These are phyloP conservation scores for Xylaria grammica DNA, from an alignment of 495 filamentous ascomycete species.

Conservation along the genomic window DNA sequence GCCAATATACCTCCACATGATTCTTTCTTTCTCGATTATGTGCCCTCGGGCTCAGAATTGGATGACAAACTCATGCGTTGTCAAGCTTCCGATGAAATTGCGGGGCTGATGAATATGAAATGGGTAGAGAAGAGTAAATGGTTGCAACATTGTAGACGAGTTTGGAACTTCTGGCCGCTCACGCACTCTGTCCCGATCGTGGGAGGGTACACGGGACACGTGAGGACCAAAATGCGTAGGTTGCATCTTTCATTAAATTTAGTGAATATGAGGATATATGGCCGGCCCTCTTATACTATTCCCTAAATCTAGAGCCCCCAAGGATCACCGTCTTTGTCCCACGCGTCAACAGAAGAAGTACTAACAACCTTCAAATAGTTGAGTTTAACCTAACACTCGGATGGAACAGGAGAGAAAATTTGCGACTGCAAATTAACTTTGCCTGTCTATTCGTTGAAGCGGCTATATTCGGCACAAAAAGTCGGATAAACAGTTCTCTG, in stretches of 20 bases:
- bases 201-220: too few relatives aligned
- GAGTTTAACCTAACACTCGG: background rate
- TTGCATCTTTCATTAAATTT: background rate
- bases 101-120: background rate
- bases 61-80: background rate
- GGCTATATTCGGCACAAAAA: background rate
- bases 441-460: slow-evolving; percentile 2
- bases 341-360: background rate
- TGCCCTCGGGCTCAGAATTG: too few relatives aligned
- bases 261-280: too few relatives aligned
- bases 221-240: background rate
- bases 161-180: slow-evolving; percentile 14
- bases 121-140: background rate
- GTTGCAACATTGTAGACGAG: too few relatives aligned
- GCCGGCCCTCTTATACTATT: background rate
- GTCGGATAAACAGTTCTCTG: background rate
- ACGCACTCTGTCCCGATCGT: background rate
- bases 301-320: too few relatives aligned
- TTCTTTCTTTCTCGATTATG: background rate
- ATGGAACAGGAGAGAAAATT: background rate
- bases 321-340: too few relatives aligned
- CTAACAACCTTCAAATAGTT: background rate
- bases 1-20: background rate
- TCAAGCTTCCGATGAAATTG: background rate
- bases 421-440: background rate